phyloP scores from a whole-genome alignment of 2,329 filamentous ascomycete species.

The Escovopsis sp. region DNA sequence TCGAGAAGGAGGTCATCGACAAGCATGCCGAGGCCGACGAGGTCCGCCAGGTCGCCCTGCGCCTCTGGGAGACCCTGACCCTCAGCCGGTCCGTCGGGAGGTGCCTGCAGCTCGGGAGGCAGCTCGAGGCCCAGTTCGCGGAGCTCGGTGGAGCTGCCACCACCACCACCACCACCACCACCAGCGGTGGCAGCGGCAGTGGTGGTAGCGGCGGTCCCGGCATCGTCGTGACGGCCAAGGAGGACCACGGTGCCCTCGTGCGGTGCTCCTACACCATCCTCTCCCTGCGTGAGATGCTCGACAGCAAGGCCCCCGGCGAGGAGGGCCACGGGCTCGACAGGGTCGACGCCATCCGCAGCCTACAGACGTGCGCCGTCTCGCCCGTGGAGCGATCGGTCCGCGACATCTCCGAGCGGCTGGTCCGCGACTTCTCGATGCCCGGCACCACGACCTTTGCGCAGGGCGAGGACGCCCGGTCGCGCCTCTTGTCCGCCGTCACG shows the following conservation, averaged over 20 bases:
- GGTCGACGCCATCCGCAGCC: conserved; percentile 54
- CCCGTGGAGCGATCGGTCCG: conserved; percentile 64
- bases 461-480: conserved; percentile 59
- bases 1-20: conserved; percentile 74
- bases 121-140: conserved; percentile 72
- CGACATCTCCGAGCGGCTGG: conserved; percentile 58
- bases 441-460: conserved; percentile 43
- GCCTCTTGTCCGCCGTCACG: conserved; percentile 57
- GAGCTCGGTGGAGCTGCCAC: conserved; percentile 32
- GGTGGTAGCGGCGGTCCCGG: too few relatives aligned
- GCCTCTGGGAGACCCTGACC: conserved; percentile 66
- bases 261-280: conserved; percentile 68
- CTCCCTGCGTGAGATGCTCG: conserved; percentile 57
- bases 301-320: conserved; percentile 50
- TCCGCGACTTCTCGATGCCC: conserved; percentile 68
- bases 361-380: conserved; percentile 53
- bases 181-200: too few relatives aligned
- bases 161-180: too few relatives aligned
- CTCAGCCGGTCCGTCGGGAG: conserved; percentile 63
- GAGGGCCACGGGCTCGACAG: conserved; percentile 65
- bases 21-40: conserved; percentile 79
- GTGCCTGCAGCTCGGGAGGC: conserved; percentile 66
- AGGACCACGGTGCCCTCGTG: conserved; percentile 68
- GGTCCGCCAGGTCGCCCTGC: conserved; percentile 60
- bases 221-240: conserved; percentile 30